A percentile compares a stretch with the other conserved stretches of the same genome.
These are phyloP conservation scores for Cladosporium phlei DNA, from an alignment of 2,329 filamentous ascomycete species.

Conservation along the genomic window DNA sequence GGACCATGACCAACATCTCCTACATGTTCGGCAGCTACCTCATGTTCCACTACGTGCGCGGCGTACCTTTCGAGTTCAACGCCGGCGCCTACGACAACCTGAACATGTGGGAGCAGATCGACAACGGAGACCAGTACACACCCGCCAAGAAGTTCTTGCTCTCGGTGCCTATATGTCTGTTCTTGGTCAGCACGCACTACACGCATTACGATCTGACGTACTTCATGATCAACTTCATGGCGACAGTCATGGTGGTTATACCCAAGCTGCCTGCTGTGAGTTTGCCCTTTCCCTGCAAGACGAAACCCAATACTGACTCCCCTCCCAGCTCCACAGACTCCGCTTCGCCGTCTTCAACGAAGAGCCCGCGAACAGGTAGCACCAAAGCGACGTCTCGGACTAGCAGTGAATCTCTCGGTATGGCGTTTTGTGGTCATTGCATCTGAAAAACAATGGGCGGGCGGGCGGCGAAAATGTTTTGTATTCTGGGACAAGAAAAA, in stretches of 20 bases:
- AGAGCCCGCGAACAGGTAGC: slow-evolving; percentile 24
- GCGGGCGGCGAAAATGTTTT: too few relatives aligned
- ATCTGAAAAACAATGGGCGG: too few relatives aligned
- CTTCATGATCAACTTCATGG: slow-evolving; percentile 95
- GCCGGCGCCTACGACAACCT: slow-evolving; percentile 97
- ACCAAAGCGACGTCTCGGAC: too few relatives aligned
- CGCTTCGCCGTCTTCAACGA: slow-evolving; percentile 34
- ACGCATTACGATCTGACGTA: slow-evolving; percentile 97
- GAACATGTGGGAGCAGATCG: slow-evolving; percentile 99
- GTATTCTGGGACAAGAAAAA: too few relatives aligned
- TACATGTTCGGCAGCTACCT: slow-evolving; percentile 99
- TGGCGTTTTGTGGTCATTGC: too few relatives aligned
- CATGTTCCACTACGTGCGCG: slow-evolving; percentile 99
- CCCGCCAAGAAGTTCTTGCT: slow-evolving; percentile 98
- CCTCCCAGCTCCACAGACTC: slow-evolving; percentile 34
- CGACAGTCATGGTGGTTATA: slow-evolving; percentile 86
- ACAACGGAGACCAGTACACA: slow-evolving; percentile 97
- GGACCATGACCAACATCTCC: slow-evolving; percentile 97
- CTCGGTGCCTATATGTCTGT: slow-evolving; percentile 87
- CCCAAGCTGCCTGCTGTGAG: slow-evolving; percentile 92
- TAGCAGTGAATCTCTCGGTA: too few relatives aligned
- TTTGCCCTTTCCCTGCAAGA: not conserved
- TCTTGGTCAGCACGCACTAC: slow-evolving; percentile 96
- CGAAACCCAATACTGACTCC: not conserved
- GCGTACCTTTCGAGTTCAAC: slow-evolving; percentile 98